Conservation (phyloP, 257 asterid genomes). For the Ocimum tenuiflorum region DNA sequence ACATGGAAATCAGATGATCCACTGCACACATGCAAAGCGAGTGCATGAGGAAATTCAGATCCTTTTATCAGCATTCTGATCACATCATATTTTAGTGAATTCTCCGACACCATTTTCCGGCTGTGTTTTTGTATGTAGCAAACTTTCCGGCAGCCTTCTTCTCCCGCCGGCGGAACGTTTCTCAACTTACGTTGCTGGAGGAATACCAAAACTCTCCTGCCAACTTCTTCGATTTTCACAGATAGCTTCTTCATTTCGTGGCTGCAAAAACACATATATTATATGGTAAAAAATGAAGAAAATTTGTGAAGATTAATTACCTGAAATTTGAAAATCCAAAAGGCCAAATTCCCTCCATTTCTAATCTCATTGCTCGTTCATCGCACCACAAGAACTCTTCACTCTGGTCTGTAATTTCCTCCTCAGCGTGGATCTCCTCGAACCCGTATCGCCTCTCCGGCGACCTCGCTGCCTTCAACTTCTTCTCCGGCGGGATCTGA, state of each 20-base stretch:
- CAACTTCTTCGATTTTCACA: constrained; percentile 35
- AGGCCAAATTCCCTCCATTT: constrained; percentile 86
- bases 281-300: neutral
- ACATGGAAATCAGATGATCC: constrained; percentile 71
- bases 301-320: constrained; percentile 20
- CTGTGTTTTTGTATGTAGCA: constrained; percentile 56
- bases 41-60: constrained; percentile 59
- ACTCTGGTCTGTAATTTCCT: constrained; percentile 32
- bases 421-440: constrained; percentile 64
- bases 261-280: constrained; percentile 27
- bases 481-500: constrained; percentile 43
- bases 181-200: constrained; percentile 27
- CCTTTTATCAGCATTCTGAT: constrained; percentile 73
- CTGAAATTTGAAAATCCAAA: constrained; percentile 75
- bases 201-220: constrained; percentile 31
- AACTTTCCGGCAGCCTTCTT: constrained; percentile 28
- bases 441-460: constrained; percentile 57
- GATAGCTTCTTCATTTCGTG: constrained; percentile 52
- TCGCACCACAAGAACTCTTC: constrained; percentile 78
- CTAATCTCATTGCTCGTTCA: constrained; percentile 36
- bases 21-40: constrained; percentile 57
- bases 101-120: constrained; percentile 22
- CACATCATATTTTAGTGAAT: constrained; percentile 59
- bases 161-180: constrained; percentile 9
- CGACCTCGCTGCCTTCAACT: constrained; percentile 38